Base-by-base conservation (phyloP, 2,329 filamentous ascomycete species). In the Epicoccum nigrum region DNA sequence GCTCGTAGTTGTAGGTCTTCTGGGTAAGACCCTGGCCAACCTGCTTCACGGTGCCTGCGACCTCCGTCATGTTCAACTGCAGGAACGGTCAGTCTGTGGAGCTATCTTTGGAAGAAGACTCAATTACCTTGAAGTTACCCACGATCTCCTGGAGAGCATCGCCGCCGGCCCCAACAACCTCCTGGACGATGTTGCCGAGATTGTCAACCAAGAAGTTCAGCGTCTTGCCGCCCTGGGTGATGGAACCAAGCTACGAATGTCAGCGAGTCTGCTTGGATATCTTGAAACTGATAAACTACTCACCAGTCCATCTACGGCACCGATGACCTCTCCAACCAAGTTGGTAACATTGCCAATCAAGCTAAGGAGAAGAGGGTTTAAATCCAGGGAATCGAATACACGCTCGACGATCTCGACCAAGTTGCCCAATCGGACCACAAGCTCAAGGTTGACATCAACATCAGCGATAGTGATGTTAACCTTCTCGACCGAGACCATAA, bases 391-490 rank as follows among this genome's bases (percentile, higher is more conserved):
- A 21, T 80, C 72, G 45, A 86, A 81, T 1, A 84, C 84, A 20
- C 83, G 78, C 67, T 84, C 83, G 44, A 86, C 83, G 41, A 86
- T 85, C 47, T 81, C 76, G 23, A 84, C 83, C 15, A 86, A 74
- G 63, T 86, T 79, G 30, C 83, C 83, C 7, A 86, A 74, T 16
- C 84, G 78, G 31, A 86, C 81, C 45, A 85, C 77, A 6, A 86
- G 75, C 53, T 86, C 82, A 16, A 86, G 74, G 56, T 86, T 70
- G 1, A 82, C 83, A 20, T 82, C 75, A 5, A 86, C 82, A 57
- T 86, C 83, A 11, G 78, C 74, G 51, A 86, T 86, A 15, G 83
- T 85, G 62, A 86, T 79, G 69, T 85, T 86, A 63, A 86, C 74
- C 59, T 79, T 77, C 51, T 77, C 64, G 12, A 81, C 71, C 0